Percentiles rank a stretch among this genome's conserved stretches.
phyloP scores from a whole-genome alignment of 768 basidiomycete species.

The Hericium alpestre region DNA sequence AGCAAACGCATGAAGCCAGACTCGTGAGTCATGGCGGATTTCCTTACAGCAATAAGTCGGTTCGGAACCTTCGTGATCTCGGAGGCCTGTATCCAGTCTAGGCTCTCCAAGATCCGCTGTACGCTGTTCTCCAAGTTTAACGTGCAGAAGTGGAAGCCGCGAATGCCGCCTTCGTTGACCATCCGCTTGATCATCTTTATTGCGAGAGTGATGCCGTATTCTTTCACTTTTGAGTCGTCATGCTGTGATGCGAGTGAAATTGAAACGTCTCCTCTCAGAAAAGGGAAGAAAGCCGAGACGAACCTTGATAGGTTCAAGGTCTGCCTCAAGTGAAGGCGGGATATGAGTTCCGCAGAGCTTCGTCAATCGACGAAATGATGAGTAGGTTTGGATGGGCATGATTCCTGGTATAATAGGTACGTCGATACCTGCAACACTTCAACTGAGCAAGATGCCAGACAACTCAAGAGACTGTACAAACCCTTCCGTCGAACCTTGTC shows the following conservation, averaged over 20 bases:
- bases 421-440: conserved; percentile 54
- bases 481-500: conserved; percentile 62
- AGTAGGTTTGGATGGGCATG: conserved; percentile 96
- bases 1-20: not conserved
- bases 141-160: conserved; percentile 89
- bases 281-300: conserved; percentile 13
- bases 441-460: not conserved
- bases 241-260: conserved; percentile 38
- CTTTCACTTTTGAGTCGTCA: conserved; percentile 89
- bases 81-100: conserved; percentile 50
- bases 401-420: conserved; percentile 91
- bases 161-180: conserved; percentile 42
- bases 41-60: conserved; percentile 51
- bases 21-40: conserved; percentile 1
- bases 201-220: conserved; percentile 83
- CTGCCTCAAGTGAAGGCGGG: conserved; percentile 52
- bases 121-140: conserved; percentile 96
- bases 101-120: conserved; percentile 66
- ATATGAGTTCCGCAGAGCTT: conserved; percentile 80
- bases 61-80: conserved; percentile 38
- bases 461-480: conserved; percentile 18
- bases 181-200: conserved; percentile 65
- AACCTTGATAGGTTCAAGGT: conserved; percentile 71
- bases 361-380: conserved; percentile 83
- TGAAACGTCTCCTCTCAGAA: not conserved